Conservation (phyloP, 148 eudicot genomes). For the Heliamphora exappendiculata region DNA sequence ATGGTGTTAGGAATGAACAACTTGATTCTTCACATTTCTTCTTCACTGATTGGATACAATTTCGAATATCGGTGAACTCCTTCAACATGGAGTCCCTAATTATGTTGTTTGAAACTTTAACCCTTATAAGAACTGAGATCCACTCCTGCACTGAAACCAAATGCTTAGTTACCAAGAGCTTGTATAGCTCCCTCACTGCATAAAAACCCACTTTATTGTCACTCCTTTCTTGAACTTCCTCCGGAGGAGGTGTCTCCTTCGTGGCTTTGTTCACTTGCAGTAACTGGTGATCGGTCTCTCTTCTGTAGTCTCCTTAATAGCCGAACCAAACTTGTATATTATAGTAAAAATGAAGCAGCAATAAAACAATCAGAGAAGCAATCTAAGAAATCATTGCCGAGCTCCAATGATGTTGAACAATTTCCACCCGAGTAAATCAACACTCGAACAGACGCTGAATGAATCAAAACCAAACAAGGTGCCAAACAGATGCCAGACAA, state of each 20-base stretch:
- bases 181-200: slow-evolving; percentile 74
- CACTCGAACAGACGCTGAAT: too few relatives aligned
- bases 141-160: slow-evolving; percentile 65
- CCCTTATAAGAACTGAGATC: slow-evolving; percentile 74
- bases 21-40: slow-evolving; percentile 81
- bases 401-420: too few relatives aligned
- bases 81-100: slow-evolving; percentile 69
- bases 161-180: slow-evolving; percentile 79
- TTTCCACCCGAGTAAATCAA: too few relatives aligned
- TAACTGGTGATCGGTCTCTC: too few relatives aligned
- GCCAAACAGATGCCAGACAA: too few relatives aligned
- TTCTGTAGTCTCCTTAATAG: too few relatives aligned
- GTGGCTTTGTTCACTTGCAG: too few relatives aligned
- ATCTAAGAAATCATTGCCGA: too few relatives aligned
- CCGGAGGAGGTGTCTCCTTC: slow-evolving; percentile 86
- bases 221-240: slow-evolving; percentile 61
- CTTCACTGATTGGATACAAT: slow-evolving; percentile 46
- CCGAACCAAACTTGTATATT: too few relatives aligned
- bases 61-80: slow-evolving; percentile 74
- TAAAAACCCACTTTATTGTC: slow-evolving; percentile 83
- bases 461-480: too few relatives aligned
- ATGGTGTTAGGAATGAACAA: slow-evolving; percentile 37
- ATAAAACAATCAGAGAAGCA: too few relatives aligned
- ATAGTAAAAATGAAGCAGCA: too few relatives aligned
- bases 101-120: slow-evolving; percentile 60